Evolutionary conservation across 108 stramenopile species (phyloP).

Genomic region (Fragilaria radians): DNA sequence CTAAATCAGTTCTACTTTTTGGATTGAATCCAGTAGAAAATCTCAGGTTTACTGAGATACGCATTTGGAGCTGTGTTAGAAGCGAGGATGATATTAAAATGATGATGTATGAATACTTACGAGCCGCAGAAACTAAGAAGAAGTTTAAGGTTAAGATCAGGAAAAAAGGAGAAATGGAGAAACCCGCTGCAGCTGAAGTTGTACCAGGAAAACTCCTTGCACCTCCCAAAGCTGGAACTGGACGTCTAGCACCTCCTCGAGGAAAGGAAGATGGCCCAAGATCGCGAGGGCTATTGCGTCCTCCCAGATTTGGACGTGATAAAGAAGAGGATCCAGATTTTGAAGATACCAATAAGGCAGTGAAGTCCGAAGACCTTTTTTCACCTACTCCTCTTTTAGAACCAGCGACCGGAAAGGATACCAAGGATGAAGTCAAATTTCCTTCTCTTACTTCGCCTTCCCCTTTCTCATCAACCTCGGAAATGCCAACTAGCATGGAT

Average conservation of each 20-base stretch:
- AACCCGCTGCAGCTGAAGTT: not conserved
- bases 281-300: constrained; percentile 5
- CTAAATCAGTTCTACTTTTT: constrained; percentile 58
- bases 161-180: constrained; percentile 32
- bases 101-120: constrained; percentile 80
- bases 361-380: not conserved
- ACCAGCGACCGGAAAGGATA: not conserved
- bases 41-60: constrained; percentile 75
- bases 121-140: constrained; percentile 68
- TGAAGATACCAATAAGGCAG: not conserved
- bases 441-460: not conserved
- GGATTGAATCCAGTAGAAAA: constrained; percentile 56
- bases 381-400: not conserved
- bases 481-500: not conserved
- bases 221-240: constrained; percentile 21
- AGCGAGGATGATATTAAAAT: constrained; percentile 64
- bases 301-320: not conserved
- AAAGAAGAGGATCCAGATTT: not conserved
- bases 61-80: constrained; percentile 74
- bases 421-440: not conserved
- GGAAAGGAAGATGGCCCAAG: constrained; percentile 13
- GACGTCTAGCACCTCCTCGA: constrained; percentile 30
- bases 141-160: constrained; percentile 81
- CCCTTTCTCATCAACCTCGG: not conserved
- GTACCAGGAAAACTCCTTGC: constrained; percentile 15